Base-by-base conservation (phyloP, 2,329 filamentous ascomycete species). In the Phyllosticta capitalensis region DNA sequence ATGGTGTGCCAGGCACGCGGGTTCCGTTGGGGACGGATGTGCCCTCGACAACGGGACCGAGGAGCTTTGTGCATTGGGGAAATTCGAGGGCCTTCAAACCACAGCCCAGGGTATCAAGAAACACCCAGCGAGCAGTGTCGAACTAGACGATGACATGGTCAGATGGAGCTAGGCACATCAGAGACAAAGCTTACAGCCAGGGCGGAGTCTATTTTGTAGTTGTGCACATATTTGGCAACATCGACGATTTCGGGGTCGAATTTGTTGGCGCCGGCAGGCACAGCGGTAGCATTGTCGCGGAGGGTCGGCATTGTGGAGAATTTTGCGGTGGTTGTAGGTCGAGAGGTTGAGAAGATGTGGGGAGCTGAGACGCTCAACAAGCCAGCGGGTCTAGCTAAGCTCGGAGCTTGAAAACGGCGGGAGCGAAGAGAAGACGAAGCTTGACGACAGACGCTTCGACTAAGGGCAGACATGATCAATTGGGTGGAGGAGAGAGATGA, bases 101-200 rank as follows among this genome's bases (percentile, higher is more conserved):
- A 75, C 94, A 99, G 71, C 94, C 94, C 54, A 99, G 83, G 59
- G 94, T 97, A 76, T 99, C 94, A 71, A 97, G 85, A 76, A 99
- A 91, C 67, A 97, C 92, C 80, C 91, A 92, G 77, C 94, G 88
- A 64, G 94, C 94, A 54, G 94, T 99, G 76, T 99, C 94, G 73
- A 89, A 95, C 89, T 94, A 63, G 10, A 53, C 22, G 58, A 49
- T 17, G 49, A 1, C 52, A 70, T 61, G 69, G 69, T 62, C 38
- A 50, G 24, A 51, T 51, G 14, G 22, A 54, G 21, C 12, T 28
- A 22, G 14, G 33, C 55, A 19, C 49, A 24, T 55, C 38, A 48
- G 54, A 5, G 52, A 61, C 62, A 24, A 52, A 52, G 79, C 90
- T 76, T 81, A 96, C 92, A 72, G 94, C 94, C 69, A 99, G 83